Base-by-base conservation (phyloP, 2,329 filamentous ascomycete species). In the Fusarium transvaalense region DNA sequence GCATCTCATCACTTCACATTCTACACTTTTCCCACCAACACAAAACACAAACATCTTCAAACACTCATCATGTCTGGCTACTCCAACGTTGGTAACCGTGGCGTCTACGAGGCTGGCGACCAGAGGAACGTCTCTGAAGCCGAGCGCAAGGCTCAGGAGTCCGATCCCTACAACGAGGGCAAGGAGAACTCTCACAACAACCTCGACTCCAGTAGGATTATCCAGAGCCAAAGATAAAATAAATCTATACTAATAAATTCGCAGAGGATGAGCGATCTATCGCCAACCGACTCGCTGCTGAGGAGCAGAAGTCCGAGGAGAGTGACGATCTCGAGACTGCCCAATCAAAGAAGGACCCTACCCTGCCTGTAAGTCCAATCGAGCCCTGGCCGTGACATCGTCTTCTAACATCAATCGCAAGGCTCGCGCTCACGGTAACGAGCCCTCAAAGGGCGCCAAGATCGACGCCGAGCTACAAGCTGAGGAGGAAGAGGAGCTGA, bases 111-210 rank as follows among this genome's bases (percentile, higher is more conserved):
- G 81, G 89, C 85, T 59, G 90, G 89, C 61, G 92, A 96, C 80
- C 92, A 96, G 84, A 86, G 87, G 74, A 93, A 89, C 77, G 77
- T 80, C 65, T 85, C 87, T 65, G 76, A 86, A 61, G 83, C 86
- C 3, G 83, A 88, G 74, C 43, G 75, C 37, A 77, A 84, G 25
- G 82, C 83, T 41, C 79, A 84, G 21, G 82, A 86, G 52, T 85
- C 88, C 61, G 96, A 88, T 82, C 85, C 88, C 63, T 96, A 88
- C 82, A 82, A 94, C 64, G 91, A 95, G 82, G 92, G 93, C 73
- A 84, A 90, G 78, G 78, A 85, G 61, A 83, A 92, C 78, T 90
- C 90, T 53, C 92, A 97, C 80, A 78, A 84, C 64, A 83, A 85
- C 66, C 85, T 86, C 56, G 92, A 96, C 77, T 88, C 92, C 50